Evolutionary conservation across 2,329 filamentous ascomycete species (phyloP).

Genomic region (Calcarisporium arbuscula): DNA sequence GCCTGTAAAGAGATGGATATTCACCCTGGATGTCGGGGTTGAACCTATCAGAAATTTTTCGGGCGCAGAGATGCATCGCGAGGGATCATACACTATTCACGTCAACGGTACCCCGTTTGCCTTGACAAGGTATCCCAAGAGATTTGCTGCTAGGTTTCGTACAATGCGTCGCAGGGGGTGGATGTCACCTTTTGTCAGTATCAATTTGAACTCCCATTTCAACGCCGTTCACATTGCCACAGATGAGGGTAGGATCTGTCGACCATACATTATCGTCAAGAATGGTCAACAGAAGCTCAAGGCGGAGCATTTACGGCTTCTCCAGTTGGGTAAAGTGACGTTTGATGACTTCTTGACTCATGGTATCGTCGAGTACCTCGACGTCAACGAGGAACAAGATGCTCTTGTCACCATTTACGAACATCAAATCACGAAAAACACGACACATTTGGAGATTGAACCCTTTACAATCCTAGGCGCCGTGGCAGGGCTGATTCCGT

Average conservation of each 20-base stretch:
- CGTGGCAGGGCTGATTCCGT: constrained; percentile 92
- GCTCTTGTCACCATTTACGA: constrained; percentile 89
- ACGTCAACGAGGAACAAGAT: constrained; percentile 98
- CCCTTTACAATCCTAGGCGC: constrained; percentile 95
- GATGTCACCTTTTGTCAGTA: constrained; percentile 93
- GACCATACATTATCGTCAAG: constrained; percentile 92
- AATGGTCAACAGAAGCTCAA: constrained; percentile 78
- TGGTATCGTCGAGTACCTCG: constrained; percentile 91
- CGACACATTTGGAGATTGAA: constrained; percentile 95
- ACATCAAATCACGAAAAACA: constrained; percentile 70
- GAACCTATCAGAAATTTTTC: constrained; percentile 63
- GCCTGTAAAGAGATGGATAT: constrained; percentile 80
- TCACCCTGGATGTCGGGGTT: constrained; percentile 79
- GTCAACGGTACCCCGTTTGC: constrained; percentile 94
- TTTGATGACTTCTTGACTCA: constrained; percentile 92
- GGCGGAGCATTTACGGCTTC: constrained; percentile 67
- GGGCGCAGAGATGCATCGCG: constrained; percentile 79
- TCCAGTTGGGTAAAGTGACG: constrained; percentile 76
- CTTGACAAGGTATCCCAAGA: constrained; percentile 76
- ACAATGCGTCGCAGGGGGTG: constrained; percentile 82
- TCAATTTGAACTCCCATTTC: constrained; percentile 92
- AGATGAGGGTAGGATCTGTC: constrained; percentile 92
- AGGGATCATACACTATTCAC: constrained; percentile 83
- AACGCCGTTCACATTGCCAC: constrained; percentile 91
- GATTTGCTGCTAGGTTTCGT: constrained; percentile 79